Percentiles rank a stretch among this genome's conserved stretches.
phyloP scores from a whole-genome alignment of 768 basidiomycete genomes.

The Boletus rubescentipes region DNA sequence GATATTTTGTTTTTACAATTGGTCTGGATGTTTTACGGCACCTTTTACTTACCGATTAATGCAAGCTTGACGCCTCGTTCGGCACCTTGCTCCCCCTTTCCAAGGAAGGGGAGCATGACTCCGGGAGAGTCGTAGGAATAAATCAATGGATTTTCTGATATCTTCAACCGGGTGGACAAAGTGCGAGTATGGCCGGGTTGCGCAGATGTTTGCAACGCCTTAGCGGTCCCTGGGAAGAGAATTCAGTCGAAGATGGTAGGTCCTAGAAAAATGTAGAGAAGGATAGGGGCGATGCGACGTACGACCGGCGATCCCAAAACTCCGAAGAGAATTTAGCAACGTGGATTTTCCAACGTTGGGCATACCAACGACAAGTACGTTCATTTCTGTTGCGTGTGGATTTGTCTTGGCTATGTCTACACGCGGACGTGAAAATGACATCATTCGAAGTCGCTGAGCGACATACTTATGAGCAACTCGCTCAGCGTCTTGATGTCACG shows the following conservation, averaged over 20 bases:
- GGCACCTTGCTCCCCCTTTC: constrained; percentile 78
- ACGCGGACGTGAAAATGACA: background rate
- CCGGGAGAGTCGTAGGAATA: constrained; percentile 97
- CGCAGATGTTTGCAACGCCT: constrained; percentile 86
- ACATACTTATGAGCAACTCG: constrained; percentile 74
- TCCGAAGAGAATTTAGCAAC: constrained; percentile 84
- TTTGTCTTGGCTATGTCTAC: constrained; percentile 68
- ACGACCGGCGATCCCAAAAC: constrained; percentile 87
- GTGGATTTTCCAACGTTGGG: constrained; percentile 99
- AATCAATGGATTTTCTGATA: constrained; percentile 75
- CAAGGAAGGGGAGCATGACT: constrained; percentile 95
- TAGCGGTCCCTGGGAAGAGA: constrained; percentile 60
- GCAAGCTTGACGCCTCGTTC: constrained; percentile 93
- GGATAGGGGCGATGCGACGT: constrained; percentile 32
- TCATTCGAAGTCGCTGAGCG: constrained; percentile 6
- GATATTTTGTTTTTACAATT: constrained; percentile 7
- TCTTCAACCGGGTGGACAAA: constrained; percentile 84
- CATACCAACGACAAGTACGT: constrained; percentile 96
- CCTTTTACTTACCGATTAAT: constrained; percentile 72
- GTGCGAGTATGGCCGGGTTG: constrained; percentile 90
- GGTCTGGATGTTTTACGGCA: background rate
- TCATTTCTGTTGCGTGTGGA: constrained; percentile 72
- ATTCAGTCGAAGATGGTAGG: constrained; percentile 4
- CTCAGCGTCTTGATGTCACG: constrained; percentile 65
- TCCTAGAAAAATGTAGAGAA: background rate